Evolutionary conservation across 495 filamentous ascomycete genomes (phyloP), one percentile per base, ranked within the genome.

Genomic region (Chaetomium tenue): DNA sequence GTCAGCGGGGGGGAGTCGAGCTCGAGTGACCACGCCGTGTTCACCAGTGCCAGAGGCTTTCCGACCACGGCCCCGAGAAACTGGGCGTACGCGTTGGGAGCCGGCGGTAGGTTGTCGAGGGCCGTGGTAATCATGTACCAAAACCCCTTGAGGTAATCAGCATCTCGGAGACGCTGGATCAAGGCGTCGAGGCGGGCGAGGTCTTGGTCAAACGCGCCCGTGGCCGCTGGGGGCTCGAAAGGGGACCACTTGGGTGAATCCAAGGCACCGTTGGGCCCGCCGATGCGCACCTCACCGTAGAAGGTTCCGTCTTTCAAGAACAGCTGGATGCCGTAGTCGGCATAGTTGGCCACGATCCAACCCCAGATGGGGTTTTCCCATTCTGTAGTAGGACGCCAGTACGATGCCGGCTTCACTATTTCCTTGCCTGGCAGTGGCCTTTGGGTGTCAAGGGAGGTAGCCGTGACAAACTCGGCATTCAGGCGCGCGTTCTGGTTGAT

Each of bases 321-420:
- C 16, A 86, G 28, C 67, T 85, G 83, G 4, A 87, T 55, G 0
- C 77, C 79, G 30, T 67, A 56, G 65, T 86, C 74, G 51, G 67
- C 74, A 62, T 78, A 85, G 72, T 86, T 86, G 61, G 77, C 63
- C 0, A 86, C 70, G 1, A 86, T 37, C 83, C 83, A 86, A 2
- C 84, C 83, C 76, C 77, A 85, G 60, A 85, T 74, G 20, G 83
- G 83, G 47, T 76, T 76, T 42, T 83, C 79, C 73, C 72, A 79
- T 28, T 82, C 79, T 0, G 58, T 55, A 0, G 66, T 46, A 11
- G 64, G 58, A 9, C 64, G 58, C 76, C 73, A 77, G 37, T 65
- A 64, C 7, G 13, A 5, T n/a, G n/a, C n/a, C n/a, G n/a, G n/a
- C n/a, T n/a, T n/a, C n/a, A n/a, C n/a, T n/a, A n/a, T n/a, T n/a